Evolutionary conservation across 495 filamentous ascomycete genomes (phyloP).

Genomic region (Daldinia caldariorum): DNA sequence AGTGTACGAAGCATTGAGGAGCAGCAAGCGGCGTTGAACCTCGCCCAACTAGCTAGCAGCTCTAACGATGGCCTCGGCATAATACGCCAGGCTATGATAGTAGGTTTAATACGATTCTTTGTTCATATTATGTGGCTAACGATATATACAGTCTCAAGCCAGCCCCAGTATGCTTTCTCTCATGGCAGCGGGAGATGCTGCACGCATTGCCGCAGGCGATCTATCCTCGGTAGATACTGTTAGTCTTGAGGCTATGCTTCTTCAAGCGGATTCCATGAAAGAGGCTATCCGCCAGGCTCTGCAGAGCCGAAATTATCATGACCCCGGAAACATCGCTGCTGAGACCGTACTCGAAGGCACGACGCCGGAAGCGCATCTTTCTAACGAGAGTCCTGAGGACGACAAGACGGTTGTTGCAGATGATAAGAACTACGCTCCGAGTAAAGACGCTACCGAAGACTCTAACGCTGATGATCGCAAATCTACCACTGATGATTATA

Average conservation of each 20-base stretch:
- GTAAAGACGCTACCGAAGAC: slow-evolving; percentile 7
- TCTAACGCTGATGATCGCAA: slow-evolving; percentile 22
- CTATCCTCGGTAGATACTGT: slow-evolving; percentile 36
- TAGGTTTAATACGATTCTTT: slow-evolving; percentile 43
- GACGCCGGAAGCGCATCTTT: slow-evolving; percentile 13
- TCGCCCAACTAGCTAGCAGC: slow-evolving; percentile 57
- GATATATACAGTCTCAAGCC: slow-evolving; percentile 46
- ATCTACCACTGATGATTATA: slow-evolving; percentile 24
- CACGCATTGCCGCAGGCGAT: slow-evolving; percentile 43
- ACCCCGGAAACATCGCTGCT: slow-evolving; percentile 6
- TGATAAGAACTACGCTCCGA: slow-evolving; percentile 15
- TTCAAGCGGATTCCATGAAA: slow-evolving; percentile 40
- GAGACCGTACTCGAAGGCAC: neutral
- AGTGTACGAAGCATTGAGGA: slow-evolving; percentile 49
- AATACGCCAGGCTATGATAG: slow-evolving; percentile 56
- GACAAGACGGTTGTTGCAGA: slow-evolving; percentile 36
- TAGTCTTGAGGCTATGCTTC: slow-evolving; percentile 44
- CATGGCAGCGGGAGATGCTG: slow-evolving; percentile 50
- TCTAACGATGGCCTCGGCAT: slow-evolving; percentile 47
- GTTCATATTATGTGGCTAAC: slow-evolving; percentile 31
- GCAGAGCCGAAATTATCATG: slow-evolving; percentile 5
- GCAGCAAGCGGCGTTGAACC: slow-evolving; percentile 65
- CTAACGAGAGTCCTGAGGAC: slow-evolving; percentile 26
- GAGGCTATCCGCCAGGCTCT: slow-evolving; percentile 35
- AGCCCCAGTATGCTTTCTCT: slow-evolving; percentile 49